Evolutionary conservation across 2,329 filamentous ascomycete species (phyloP), one percentile per base, ranked within the genome.

Genomic region (Plenodomus biglobosus): DNA sequence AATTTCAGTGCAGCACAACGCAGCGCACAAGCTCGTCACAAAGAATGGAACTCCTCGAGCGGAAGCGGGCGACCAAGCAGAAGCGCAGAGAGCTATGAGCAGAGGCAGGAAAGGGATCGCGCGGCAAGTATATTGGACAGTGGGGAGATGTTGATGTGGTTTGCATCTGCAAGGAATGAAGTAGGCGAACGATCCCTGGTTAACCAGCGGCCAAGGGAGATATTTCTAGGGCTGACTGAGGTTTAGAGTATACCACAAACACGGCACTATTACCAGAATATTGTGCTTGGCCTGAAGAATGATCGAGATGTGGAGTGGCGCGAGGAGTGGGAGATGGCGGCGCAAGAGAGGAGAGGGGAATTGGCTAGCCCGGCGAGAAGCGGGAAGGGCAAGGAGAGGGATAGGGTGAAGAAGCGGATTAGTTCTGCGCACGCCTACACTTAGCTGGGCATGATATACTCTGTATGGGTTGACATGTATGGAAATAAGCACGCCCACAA

Each of bases 81-180:
- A 18, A 37, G 35, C 35, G 37, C 18, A n/a, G 67, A 71, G 39
- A 50, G 49, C 18, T 71, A 62, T 44, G 65, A 69, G 30, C 35
- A 46, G 27, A 57, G 65, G 3, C 60, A 70, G 48, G 36, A 40
- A 8, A 52, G 71, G 1, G 53, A 66, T 17, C 54, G 66, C 35
- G 72, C 72, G 0, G 68, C 62, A 0, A 41, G 50, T 15, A 66
- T 73, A 27, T 47, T 74, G 1, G 66, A 67, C 36, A 71, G 58
- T 39, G 55, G 55, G 8, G 73, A 75, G 52, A 53, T 73, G 65
- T 41, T 74, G 30, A 61, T 72, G 10, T 72, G 71, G 69, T 63
- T 61, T 38, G 53, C 61, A 24, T 52, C 45, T 7, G 59, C 49
- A 20, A 40, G 68, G 40, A 61, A 71, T 22, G 71, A 74, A 67